A percentile compares a stretch with the other conserved stretches of the same genome.
phyloP scores from a whole-genome alignment of 306 rosid species.

The Senna tora region DNA sequence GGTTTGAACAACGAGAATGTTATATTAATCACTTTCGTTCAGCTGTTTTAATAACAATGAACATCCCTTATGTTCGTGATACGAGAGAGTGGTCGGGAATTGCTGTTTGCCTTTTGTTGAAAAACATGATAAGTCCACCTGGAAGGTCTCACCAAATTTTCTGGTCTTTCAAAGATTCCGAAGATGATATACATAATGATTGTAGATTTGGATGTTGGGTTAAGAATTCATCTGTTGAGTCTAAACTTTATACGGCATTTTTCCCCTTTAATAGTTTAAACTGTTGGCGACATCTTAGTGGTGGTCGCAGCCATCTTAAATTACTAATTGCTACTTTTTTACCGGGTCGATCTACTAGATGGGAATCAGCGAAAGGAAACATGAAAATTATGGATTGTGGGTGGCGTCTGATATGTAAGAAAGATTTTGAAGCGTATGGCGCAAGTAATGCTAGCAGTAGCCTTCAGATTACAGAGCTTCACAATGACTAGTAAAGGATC shows the following conservation, averaged over 20 bases:
- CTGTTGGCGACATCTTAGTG: not conserved
- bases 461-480: not conserved
- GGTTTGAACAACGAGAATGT: not conserved
- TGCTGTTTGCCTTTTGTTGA: not conserved
- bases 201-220: no score
- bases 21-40: no score
- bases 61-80: not conserved
- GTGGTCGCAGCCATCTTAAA: not conserved
- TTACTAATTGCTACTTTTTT: no score
- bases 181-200: no score
- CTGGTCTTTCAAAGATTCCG: no score
- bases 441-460: not conserved
- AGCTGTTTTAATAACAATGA: no score
- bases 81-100: not conserved
- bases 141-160: no score
- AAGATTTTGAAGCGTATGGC: not conserved
- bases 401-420: not conserved
- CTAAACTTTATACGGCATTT: not conserved
- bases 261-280: not conserved
- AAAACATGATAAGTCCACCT: no score
- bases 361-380: no score
- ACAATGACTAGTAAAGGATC: no score
- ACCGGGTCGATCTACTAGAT: no score
- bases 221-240: no score
- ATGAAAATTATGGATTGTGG: not conserved